Evolutionary conservation across 2,329 filamentous ascomycete species (phyloP), one percentile per base, ranked within the genome.

Genomic region (Hawksworthiomyces lignivorus): DNA sequence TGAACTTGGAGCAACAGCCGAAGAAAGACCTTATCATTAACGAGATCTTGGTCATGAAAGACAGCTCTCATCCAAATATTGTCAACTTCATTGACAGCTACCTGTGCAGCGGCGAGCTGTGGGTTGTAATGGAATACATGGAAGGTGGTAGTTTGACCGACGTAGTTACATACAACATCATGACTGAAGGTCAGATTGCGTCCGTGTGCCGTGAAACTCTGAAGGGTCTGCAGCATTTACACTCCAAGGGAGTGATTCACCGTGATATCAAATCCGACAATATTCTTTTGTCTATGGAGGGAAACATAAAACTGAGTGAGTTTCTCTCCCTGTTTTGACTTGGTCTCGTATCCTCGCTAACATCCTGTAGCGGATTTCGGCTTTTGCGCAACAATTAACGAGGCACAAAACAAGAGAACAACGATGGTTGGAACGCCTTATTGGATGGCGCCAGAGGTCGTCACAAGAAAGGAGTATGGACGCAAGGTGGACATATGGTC

Each of bases 51-150:
- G 92, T 98, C 45, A 98, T 98, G 92, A 95, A 94, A 68, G 92
- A 97, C 56, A 96, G 89, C 70, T 92, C 87, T 45, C 92, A 98
- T 60, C 90, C 88, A 56, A 97, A 97, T 60, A 94, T 98, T 64
- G 92, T 98, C 65, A 98, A 98, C 63, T 98, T 97, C 63, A 90
- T 97, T 67, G 92, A 97, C 68, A 96, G 89, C 61, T 97, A 89
- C 62, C 72, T 98, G 10, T 84, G 89, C 44, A 77, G 79, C 11
- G 86, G 90, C 32, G 92, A 97, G 62, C 69, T 98, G 22, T 98
- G 92, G 92, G 92, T 98, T 2, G 87, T 97, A 26, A 98, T 98
- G 92, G 92, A 98, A 65, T 98, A 90, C 57, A 98, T 98, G 92
- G 90, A 98, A 63, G 92, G 92, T 46, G 92, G 92, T 49, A 96